Percentiles rank a stretch among this genome's conserved stretches.
phyloP scores from a whole-genome alignment of 1,284 basidiomycete species.

The Athelia sp. region DNA sequence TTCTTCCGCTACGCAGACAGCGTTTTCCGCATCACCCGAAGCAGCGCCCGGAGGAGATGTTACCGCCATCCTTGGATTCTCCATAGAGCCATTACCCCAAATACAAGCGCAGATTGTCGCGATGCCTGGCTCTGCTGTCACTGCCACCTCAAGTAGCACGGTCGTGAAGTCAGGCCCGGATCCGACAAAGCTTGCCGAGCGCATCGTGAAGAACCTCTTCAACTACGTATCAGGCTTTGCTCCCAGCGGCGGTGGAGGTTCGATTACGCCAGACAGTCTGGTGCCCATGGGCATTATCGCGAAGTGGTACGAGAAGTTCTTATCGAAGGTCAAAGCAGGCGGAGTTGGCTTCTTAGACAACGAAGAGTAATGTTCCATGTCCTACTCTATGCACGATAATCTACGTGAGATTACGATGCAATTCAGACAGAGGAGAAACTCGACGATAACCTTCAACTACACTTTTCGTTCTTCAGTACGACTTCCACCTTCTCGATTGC shows the following conservation, averaged over 20 bases:
- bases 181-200: constrained; percentile 47
- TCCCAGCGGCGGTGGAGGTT: constrained; percentile 38
- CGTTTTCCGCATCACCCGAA: constrained; percentile 41
- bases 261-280: constrained; percentile 54
- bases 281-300: constrained; percentile 75
- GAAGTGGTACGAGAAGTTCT: constrained; percentile 80
- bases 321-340: constrained; percentile 65
- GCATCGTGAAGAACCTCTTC: constrained; percentile 73
- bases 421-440: no score
- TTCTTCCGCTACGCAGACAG: constrained; percentile 44
- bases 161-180: constrained; percentile 17
- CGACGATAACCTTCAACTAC: no score
- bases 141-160: constrained; percentile 19
- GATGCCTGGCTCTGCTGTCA: constrained; percentile 33
- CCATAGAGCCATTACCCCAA: constrained; percentile 60
- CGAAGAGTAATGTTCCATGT: no score
- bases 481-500: no score
- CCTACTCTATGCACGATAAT: no score
- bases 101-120: constrained; percentile 50
- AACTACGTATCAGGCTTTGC: constrained; percentile 82
- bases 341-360: constrained; percentile 77
- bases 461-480: no score
- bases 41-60: constrained; percentile 35
- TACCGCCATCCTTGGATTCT: constrained; percentile 67
- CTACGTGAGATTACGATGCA: no score